Evolutionary conservation across 2,329 filamentous ascomycete genomes (phyloP).

Genomic region (Microsporum canis): DNA sequence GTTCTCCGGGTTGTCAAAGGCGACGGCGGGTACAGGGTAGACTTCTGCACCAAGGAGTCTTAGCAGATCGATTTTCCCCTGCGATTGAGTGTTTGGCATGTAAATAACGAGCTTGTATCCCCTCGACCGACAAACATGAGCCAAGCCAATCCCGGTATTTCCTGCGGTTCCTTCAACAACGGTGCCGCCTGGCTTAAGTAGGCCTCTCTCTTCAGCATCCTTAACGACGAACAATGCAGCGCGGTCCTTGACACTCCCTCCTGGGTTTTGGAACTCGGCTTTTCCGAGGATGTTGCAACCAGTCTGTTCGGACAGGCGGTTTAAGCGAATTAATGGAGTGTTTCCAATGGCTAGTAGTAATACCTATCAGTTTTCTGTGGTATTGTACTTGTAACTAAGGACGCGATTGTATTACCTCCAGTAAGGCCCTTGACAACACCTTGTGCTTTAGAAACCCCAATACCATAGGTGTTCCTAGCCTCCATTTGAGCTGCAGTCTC

Average conservation of each 20-base stretch:
- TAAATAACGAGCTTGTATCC: slow-evolving; percentile 97
- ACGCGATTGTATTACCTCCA: slow-evolving; percentile 49
- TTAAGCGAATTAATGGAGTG: slow-evolving; percentile 84
- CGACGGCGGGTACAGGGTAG: slow-evolving; percentile 86
- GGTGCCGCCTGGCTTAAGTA: slow-evolving; percentile 74
- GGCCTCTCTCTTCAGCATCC: slow-evolving; percentile 79
- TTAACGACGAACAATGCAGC: slow-evolving; percentile 89
- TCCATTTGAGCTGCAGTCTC: slow-evolving; percentile 38
- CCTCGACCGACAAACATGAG: slow-evolving; percentile 83
- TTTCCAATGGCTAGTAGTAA: slow-evolving; percentile 74
- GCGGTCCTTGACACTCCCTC: slow-evolving; percentile 90
- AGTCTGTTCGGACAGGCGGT: slow-evolving; percentile 76
- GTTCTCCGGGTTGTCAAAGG: slow-evolving; percentile 89
- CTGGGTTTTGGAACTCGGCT: slow-evolving; percentile 97
- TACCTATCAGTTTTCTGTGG: not conserved
- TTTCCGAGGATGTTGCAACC: slow-evolving; percentile 93
- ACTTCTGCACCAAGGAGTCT: slow-evolving; percentile 88
- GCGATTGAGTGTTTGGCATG: slow-evolving; percentile 98
- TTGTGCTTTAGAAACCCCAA: slow-evolving; percentile 68
- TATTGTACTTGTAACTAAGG: not conserved
- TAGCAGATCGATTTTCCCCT: slow-evolving; percentile 92
- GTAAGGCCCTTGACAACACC: slow-evolving; percentile 66
- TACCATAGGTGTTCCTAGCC: slow-evolving; percentile 47
- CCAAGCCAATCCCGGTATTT: slow-evolving; percentile 95
- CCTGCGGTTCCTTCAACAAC: slow-evolving; percentile 95